Base-by-base conservation (phyloP, 129 eudicot species). In the Flaveria linearis region DNA sequence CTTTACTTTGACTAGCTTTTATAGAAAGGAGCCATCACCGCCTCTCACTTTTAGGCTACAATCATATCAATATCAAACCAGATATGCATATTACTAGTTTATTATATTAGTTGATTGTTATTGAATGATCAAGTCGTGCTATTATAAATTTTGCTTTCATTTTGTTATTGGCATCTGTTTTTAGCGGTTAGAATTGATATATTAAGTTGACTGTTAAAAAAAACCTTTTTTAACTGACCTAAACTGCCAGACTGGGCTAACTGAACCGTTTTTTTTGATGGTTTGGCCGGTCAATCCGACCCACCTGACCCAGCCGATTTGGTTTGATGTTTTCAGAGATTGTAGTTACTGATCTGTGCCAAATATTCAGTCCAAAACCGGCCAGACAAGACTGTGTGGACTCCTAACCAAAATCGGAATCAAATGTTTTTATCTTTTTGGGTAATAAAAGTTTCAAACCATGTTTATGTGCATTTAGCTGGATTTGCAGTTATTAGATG, bases 21-120 rank as follows among this genome's bases (percentile, higher is more conserved):
- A 15, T 57, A 57, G 64, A 57, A 57, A 57, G 64, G 64, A 57
- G 30, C 15, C 64, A 57, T 57, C 33, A 61, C 42, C 42, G 5
- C 68, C 68, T 25, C 43, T 5, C 68, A 26, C 18, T 41, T 61
- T 61, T 41, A 1, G 26, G 41, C 68, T 61, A 25, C 36, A 1
- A 61, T 60, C 25, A 25, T 23, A 60, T 26, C 67, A 25, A 39
- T 61, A 61, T 58, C 13, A 58, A 57, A 36, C 5, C 33, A 2
- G 10, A 30, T 58, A 58, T 58, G 64, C 41, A 60, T 60, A 60
- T 60, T 60, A 60, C 67, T 60, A 60, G 3, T 26, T 60, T 23
- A 11, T 60, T 60, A 26, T 13, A 12, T 1, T 5, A 12, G 41
- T 25, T 60, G 39, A 26, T 60, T 60, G 12, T 17, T 7, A 25